Evolutionary conservation across 208 protist genomes (phyloP).

Genomic region (Crithidia mellificae): DNA sequence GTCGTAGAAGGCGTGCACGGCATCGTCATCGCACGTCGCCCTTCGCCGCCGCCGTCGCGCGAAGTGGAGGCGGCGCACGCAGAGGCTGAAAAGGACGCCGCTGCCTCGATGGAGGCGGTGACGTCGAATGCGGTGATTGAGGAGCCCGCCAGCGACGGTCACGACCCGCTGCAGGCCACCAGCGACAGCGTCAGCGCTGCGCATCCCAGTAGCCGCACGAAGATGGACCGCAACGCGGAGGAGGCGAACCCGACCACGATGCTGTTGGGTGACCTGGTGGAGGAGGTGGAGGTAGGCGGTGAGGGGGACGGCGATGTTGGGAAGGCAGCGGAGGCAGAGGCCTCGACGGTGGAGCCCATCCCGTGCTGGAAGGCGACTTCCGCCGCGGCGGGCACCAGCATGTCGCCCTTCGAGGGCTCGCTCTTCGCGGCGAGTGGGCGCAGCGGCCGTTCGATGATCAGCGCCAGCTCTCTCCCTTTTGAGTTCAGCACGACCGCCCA

Average conservation of each 20-base stretch:
- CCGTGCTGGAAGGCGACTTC: constrained; percentile 19
- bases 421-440: constrained; percentile 29
- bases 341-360: background rate
- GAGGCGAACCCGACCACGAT: background rate
- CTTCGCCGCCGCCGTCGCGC: background rate
- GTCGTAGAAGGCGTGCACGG: constrained; percentile 7
- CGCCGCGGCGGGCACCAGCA: constrained; percentile 28
- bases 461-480: constrained; percentile 36
- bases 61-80: background rate
- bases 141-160: background rate
- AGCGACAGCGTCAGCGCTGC: no score
- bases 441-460: constrained; percentile 31
- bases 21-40: background rate
- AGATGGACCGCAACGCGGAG: background rate
- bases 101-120: background rate
- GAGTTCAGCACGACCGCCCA: constrained; percentile 41
- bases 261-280: background rate
- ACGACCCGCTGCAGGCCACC: background rate
- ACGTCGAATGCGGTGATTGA: background rate
- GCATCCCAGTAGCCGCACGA: no score
- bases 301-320: background rate
- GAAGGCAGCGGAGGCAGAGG: background rate
- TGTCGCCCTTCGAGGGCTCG: constrained; percentile 38
- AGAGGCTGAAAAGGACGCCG: background rate
- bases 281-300: background rate